Conservation (phyloP, 2,329 filamentous ascomycete genomes). For the Cercospora brassicicola region DNA sequence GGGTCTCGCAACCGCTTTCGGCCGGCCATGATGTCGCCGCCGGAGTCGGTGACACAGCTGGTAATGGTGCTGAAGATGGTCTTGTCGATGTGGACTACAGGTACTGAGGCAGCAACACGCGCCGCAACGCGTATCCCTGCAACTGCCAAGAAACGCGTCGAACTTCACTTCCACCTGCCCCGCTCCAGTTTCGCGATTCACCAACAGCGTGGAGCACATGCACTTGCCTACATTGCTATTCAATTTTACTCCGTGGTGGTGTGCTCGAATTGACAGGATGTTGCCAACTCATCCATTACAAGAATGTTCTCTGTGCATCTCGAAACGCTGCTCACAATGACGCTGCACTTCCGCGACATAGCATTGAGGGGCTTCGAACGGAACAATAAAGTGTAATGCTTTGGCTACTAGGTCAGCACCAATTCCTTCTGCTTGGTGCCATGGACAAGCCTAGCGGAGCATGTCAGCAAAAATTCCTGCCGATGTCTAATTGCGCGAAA, state of each 20-base stretch:
- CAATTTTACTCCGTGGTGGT: too few relatives aligned
- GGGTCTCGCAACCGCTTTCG: slow-evolving; percentile 32
- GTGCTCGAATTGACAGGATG: too few relatives aligned
- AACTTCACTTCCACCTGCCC: not conserved
- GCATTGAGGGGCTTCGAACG: not conserved
- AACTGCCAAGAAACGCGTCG: not conserved
- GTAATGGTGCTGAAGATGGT: slow-evolving; percentile 7
- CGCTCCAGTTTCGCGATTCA: not conserved
- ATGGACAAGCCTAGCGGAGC: not conserved
- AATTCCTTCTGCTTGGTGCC: not conserved
- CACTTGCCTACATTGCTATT: not conserved
- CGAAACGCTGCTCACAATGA: not conserved
- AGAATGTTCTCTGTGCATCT: not conserved
- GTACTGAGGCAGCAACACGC: slow-evolving; percentile 5
- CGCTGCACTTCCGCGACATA: not conserved
- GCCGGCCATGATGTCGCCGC: slow-evolving; percentile 22
- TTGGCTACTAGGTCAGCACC: not conserved
- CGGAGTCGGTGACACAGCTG: not conserved
- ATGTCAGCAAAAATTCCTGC: too few relatives aligned
- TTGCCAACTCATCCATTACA: not conserved
- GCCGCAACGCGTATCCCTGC: not conserved
- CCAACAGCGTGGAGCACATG: not conserved
- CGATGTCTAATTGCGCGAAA: too few relatives aligned
- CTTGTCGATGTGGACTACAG: not conserved
- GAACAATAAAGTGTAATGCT: not conserved